Percentiles rank a stretch among this genome's conserved stretches.
Evolutionary conservation across 129 eudicot genomes (phyloP).

Genomic region (Pittosporum tobira): DNA sequence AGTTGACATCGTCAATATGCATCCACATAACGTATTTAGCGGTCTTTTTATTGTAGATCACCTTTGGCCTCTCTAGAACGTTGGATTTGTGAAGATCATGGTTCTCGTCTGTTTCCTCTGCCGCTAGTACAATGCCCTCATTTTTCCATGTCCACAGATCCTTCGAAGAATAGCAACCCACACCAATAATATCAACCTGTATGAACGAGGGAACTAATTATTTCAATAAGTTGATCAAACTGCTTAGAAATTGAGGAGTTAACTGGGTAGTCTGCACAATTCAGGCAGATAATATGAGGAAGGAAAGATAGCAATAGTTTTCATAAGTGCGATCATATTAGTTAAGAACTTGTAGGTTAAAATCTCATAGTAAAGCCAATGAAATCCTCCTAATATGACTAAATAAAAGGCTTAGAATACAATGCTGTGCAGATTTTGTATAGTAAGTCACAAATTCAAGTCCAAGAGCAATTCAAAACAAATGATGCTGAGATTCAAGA

Average conservation of each 20-base stretch:
- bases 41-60: conserved; percentile 58
- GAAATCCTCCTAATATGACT: no score
- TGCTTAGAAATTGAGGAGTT: not conserved
- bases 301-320: no score
- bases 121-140: conserved; percentile 88
- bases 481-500: no score
- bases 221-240: not conserved
- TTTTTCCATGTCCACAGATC: conserved; percentile 93
- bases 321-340: no score
- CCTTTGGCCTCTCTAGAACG: conserved; percentile 94
- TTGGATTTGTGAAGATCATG: conserved; percentile 83
- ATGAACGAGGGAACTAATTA: conserved; percentile 1
- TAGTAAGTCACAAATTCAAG: no score
- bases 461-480: no score
- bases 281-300: not conserved
- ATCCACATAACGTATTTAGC: conserved; percentile 95
- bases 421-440: no score
- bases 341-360: no score
- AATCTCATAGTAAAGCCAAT: no score
- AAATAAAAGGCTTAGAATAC: no score
- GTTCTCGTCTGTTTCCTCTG: conserved; percentile 68
- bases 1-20: conserved; percentile 87
- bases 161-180: conserved; percentile 94
- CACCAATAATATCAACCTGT: conserved; percentile 96
- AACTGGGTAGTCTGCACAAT: not conserved